Evolutionary conservation across 139 green algal genomes (phyloP), one percentile per base, ranked within the genome.

Genomic region (Chlorella sp.): DNA sequence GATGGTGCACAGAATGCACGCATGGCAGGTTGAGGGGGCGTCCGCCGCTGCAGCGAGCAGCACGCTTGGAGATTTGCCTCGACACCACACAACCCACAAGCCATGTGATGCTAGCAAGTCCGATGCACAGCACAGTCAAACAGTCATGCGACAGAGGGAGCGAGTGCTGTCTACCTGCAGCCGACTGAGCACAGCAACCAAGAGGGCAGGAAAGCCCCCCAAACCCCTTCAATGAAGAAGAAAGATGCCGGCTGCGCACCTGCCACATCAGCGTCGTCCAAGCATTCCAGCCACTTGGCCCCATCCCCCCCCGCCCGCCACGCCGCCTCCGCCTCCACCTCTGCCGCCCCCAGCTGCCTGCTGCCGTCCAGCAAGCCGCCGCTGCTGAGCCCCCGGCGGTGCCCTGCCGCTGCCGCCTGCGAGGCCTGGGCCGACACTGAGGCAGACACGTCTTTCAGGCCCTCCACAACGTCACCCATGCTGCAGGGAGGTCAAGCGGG

Each of bases 181-280:
- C 64, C 5, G 36, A 60, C 77, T 61, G 16, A 5, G 34, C 77
- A 83, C 18, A 61, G 79, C 40, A 84, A 11, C 21, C 40, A 68
- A 11, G 18, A n/a, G n/a, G n/a, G n/a, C n/a, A n/a, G n/a, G n/a
- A n/a, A n/a, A n/a, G n/a, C n/a, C n/a, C n/a, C n/a, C n/a, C n/a
- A n/a, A n/a, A n/a, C n/a, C n/a, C n/a, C n/a, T n/a, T n/a, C n/a
- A n/a, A n/a, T n/a, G n/a, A n/a, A n/a, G 34, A 34, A 22, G 14
- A 34, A 22, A 36, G 24, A 32, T 3, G 26, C 36, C 0, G 7
- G 40, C 7, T 4, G 26, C 87, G 19, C 64, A 86, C 87, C 61
- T 2, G 90, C 90, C 75, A 92, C 71, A 22, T 94, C 92, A 15
- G 89, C 37, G 18, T 94, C 90, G 32, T 93, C 90, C 66, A 94